Conservation (phyloP, 106 monocot species). For the Allium sativum region DNA sequence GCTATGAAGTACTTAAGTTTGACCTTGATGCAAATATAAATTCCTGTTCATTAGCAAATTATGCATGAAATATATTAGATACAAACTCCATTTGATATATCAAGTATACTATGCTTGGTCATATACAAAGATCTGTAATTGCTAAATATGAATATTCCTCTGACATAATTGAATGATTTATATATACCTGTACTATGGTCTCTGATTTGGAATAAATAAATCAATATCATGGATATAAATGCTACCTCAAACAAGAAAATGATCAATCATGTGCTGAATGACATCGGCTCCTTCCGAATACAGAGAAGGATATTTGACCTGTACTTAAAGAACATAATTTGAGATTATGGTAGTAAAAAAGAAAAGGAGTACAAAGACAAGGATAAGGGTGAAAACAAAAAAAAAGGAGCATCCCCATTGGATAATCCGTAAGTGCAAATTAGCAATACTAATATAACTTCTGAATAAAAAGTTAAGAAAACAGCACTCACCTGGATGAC, state of each 20-base stretch:
- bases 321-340: not conserved
- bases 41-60: too few species aligned
- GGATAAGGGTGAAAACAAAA: not conserved
- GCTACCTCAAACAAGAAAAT: conserved; percentile 12
- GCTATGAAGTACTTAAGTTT: too few species aligned
- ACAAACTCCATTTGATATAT: too few species aligned
- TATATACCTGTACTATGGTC: not conserved
- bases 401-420: not conserved
- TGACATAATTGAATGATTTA: not conserved
- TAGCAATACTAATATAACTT: not conserved
- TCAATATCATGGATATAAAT: not conserved
- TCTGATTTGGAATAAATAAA: not conserved
- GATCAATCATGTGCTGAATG: conserved; percentile 87
- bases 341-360: not conserved
- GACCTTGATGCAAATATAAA: too few species aligned
- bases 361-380: not conserved
- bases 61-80: too few species aligned
- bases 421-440: not conserved
- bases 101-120: not conserved
- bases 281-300: conserved; percentile 88
- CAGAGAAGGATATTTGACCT: conserved; percentile 66
- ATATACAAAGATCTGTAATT: not conserved
- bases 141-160: not conserved
- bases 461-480: too few species aligned
- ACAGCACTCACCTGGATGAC: conserved; percentile 53